Percentiles rank a stretch among this genome's conserved stretches.
Evolutionary conservation across 352 stramenopile genomes (phyloP).

Genomic region (Phytophthora multivora): DNA sequence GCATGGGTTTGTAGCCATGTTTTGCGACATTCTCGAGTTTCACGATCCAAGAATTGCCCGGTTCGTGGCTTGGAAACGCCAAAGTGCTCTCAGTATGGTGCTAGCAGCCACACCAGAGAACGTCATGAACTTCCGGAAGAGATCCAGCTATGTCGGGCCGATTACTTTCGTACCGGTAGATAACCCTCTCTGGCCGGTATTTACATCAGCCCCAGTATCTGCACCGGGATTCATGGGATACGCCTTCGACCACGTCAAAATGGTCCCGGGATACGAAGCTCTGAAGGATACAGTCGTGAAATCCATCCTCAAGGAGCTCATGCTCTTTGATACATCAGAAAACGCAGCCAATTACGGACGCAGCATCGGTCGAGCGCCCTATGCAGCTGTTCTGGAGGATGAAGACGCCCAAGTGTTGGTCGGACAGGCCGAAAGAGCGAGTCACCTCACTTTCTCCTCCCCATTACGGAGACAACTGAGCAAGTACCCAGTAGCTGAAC

Average conservation of each 20-base stretch:
- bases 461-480: conserved; percentile 49
- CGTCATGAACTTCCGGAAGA: conserved; percentile 64
- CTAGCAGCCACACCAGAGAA: conserved; percentile 59
- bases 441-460: conserved; percentile 63
- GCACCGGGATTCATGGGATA: conserved; percentile 72
- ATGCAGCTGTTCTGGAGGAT: conserved; percentile 49
- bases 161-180: conserved; percentile 74
- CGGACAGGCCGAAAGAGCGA: conserved; percentile 18
- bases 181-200: conserved; percentile 73
- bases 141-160: conserved; percentile 48
- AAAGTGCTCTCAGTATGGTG: conserved; percentile 68
- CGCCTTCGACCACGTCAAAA: conserved; percentile 66
- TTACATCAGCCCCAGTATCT: conserved; percentile 44
- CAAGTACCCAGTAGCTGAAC: conserved; percentile 48
- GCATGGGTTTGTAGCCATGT: conserved; percentile 79
- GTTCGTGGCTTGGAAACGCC: conserved; percentile 61
- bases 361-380: conserved; percentile 42
- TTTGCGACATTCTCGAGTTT: conserved; percentile 79
- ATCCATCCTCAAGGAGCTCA: conserved; percentile 76
- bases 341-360: conserved; percentile 51
- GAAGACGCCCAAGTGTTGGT: conserved; percentile 15
- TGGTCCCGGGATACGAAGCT: conserved; percentile 59
- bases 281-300: conserved; percentile 73
- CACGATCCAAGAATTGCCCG: conserved; percentile 52
- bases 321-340: conserved; percentile 69